Evolutionary conservation across 768 basidiomycete species (phyloP).

Genomic region (Kwoniella sp.): DNA sequence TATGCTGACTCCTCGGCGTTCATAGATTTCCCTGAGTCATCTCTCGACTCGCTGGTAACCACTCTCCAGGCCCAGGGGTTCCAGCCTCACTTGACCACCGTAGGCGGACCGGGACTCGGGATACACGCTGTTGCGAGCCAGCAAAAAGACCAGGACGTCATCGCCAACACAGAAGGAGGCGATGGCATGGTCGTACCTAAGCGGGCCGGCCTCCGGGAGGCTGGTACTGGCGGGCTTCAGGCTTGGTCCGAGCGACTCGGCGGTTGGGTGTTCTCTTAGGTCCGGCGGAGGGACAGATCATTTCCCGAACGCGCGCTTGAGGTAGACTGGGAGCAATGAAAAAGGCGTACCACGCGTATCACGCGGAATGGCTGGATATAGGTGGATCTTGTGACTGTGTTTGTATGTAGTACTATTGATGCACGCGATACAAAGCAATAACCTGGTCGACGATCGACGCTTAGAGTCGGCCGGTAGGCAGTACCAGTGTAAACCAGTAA

Average conservation of each 20-base stretch:
- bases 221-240: slow-evolving; percentile 24
- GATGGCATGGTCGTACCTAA: slow-evolving; percentile 35
- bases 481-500: no score
- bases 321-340: no score
- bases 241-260: slow-evolving; percentile 34
- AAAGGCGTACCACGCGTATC: no score
- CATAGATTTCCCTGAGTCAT: slow-evolving; percentile 66
- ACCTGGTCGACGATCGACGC: no score
- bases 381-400: no score
- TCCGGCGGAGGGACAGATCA: no score
- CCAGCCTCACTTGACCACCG: slow-evolving; percentile 80
- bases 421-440: no score
- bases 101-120: slow-evolving; percentile 89
- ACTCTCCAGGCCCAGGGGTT: slow-evolving; percentile 64
- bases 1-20: no score
- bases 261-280: slow-evolving; percentile 23
- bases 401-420: no score
- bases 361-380: no score
- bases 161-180: slow-evolving; percentile 16
- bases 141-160: slow-evolving; percentile 1
- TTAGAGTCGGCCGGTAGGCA: no score
- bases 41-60: slow-evolving; percentile 60
- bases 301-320: no score
- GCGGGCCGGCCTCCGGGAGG: slow-evolving; percentile 30
- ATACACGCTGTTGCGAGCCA: slow-evolving; percentile 50